Conservation (phyloP, 2,329 filamentous ascomycete species). For the Alternaria sp. region DNA sequence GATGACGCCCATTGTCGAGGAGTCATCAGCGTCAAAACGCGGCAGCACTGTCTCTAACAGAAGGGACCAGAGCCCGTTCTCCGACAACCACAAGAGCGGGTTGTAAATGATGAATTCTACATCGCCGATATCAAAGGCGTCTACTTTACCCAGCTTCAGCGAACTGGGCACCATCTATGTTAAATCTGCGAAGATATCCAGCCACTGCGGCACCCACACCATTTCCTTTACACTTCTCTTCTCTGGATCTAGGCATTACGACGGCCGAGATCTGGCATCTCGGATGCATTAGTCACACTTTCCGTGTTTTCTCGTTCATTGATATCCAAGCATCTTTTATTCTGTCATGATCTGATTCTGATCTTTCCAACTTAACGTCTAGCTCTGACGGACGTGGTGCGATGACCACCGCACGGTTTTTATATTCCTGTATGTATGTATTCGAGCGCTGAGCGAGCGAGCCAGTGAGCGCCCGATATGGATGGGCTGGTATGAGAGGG, state of each 20-base stretch:
- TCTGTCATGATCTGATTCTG: conserved; percentile 1
- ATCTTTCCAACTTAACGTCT: neutral
- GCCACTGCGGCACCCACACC: conserved; percentile 9
- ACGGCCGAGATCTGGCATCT: conserved; percentile 13
- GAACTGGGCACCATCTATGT: neutral
- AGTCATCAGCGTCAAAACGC: conserved; percentile 49
- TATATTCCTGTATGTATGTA: conserved; percentile 11
- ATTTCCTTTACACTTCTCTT: conserved; percentile 6
- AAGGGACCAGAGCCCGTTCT: conserved; percentile 44
- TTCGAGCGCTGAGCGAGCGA: conserved; percentile 1
- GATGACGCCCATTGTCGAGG: conserved; percentile 56
- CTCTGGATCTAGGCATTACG: conserved; percentile 3
- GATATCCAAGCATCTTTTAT: conserved; percentile 5
- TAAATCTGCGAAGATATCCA: neutral
- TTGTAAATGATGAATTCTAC: conserved; percentile 15
- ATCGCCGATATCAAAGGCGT: neutral
- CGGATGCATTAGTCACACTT: conserved; percentile 6
- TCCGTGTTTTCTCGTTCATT: neutral
- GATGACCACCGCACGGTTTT: conserved; percentile 6
- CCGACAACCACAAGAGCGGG: conserved; percentile 41
- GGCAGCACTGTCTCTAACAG: conserved; percentile 36
- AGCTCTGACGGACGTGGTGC: conserved; percentile 6
- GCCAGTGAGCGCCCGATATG: neutral
- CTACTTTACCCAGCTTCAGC: neutral
- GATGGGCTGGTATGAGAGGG: neutral